phyloP scores from a whole-genome alignment of 768 basidiomycete species.

The Leccinum uliginosum region DNA sequence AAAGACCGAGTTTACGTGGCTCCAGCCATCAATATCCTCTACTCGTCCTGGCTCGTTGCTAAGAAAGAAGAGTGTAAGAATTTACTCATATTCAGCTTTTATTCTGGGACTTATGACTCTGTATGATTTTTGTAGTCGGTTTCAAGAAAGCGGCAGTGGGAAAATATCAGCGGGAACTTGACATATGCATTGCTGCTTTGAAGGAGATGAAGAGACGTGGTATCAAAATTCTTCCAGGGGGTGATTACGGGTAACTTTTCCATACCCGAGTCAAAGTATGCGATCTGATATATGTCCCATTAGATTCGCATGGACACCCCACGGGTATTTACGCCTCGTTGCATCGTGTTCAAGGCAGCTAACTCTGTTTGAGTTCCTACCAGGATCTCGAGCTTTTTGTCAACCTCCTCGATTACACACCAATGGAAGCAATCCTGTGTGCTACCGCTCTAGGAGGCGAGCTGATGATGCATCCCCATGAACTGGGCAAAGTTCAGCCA shows the following conservation, averaged over 20 bases:
- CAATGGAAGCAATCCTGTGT: slow-evolving; percentile 35
- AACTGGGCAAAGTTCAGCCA: slow-evolving; percentile 34
- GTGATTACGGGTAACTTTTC: slow-evolving; percentile 32
- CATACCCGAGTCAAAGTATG: neutral
- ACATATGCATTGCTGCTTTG: slow-evolving; percentile 29
- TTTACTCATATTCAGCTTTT: neutral
- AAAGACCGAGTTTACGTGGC: slow-evolving; percentile 33
- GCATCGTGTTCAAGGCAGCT: neutral
- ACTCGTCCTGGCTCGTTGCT: slow-evolving; percentile 25
- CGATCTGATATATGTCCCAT: neutral
- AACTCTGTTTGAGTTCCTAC: slow-evolving; percentile 26
- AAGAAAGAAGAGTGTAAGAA: slow-evolving; percentile 22
- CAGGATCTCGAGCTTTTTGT: slow-evolving; percentile 36
- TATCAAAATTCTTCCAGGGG: slow-evolving; percentile 35
- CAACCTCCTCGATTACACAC: slow-evolving; percentile 30
- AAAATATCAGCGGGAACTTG: slow-evolving; percentile 31
- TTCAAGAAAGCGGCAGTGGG: slow-evolving; percentile 13
- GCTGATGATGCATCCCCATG: slow-evolving; percentile 32
- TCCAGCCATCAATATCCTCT: slow-evolving; percentile 30
- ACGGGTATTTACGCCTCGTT: slow-evolving; percentile 17
- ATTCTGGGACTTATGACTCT: neutral
- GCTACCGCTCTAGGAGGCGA: slow-evolving; percentile 35
- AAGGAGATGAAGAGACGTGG: slow-evolving; percentile 36
- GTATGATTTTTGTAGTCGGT: slow-evolving; percentile 9
- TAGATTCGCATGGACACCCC: slow-evolving; percentile 32